Conservation (phyloP, 495 filamentous ascomycete genomes). For the Alectoria sarmentosa region DNA sequence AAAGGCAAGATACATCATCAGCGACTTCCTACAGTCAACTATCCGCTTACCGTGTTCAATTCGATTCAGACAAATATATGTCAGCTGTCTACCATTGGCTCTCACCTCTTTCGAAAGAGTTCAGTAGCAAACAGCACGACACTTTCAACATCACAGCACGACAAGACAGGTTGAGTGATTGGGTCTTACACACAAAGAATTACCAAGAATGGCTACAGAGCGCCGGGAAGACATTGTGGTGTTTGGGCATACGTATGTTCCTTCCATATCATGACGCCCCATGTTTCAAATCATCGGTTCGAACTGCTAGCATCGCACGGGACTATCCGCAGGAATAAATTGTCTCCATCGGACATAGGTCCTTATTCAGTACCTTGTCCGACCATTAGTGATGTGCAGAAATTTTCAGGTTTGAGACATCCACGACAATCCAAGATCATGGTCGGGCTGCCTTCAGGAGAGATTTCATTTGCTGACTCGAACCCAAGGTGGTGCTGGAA, state of each 20-base stretch:
- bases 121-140: conserved; percentile 11
- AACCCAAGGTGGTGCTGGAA: conserved; percentile 5
- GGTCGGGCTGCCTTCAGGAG: background rate
- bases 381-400: background rate
- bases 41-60: background rate
- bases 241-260: conserved; percentile 8
- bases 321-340: background rate
- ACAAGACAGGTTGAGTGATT: conserved; percentile 8
- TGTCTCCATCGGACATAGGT: background rate
- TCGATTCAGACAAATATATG: conserved; percentile 4
- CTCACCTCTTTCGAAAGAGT: conserved; percentile 13
- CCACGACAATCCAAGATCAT: background rate
- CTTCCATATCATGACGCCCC: background rate
- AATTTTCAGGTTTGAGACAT: background rate
- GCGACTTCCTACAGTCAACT: background rate
- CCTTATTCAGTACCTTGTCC: background rate
- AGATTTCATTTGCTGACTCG: background rate
- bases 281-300: background rate
- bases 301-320: background rate
- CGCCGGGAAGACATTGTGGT: conserved; percentile 11
- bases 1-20: conserved; percentile 1
- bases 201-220: conserved; percentile 12
- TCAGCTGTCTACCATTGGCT: conserved; percentile 7
- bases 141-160: conserved; percentile 5
- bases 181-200: conserved; percentile 2